Conservation (phyloP, 2,329 filamentous ascomycete species). For the Fusarium buharicum region DNA sequence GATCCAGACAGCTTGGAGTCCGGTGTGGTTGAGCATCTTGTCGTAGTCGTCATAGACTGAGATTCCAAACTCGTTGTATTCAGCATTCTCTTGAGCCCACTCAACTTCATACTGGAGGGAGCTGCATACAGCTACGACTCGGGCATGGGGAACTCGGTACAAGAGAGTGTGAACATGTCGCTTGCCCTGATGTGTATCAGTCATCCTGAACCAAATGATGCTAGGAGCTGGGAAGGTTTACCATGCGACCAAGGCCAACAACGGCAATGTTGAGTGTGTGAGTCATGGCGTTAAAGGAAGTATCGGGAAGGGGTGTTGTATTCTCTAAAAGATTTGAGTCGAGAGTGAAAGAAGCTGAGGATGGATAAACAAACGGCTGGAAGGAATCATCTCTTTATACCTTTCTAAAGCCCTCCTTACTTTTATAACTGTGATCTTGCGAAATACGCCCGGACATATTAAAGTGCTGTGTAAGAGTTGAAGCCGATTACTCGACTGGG, state of each 20-base stretch:
- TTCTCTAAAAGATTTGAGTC: no score
- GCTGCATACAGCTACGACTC: conserved; percentile 30
- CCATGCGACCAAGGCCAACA: conserved; percentile 37
- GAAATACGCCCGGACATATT: no score
- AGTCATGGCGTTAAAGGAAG: no score
- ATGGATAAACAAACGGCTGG: no score
- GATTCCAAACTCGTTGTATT: conserved; percentile 30
- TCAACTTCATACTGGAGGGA: conserved; percentile 12
- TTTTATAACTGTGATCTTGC: no score
- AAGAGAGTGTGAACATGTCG: conserved; percentile 29
- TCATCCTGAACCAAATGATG: not conserved
- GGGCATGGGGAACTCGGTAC: conserved; percentile 30
- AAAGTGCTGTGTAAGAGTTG: no score
- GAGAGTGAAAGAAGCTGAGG: no score
- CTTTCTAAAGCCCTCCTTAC: no score
- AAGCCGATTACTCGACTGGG: no score
- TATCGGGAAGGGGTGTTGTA: no score
- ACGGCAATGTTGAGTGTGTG: conserved; percentile 28
- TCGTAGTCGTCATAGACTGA: conserved; percentile 25
- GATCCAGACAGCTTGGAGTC: conserved; percentile 32
- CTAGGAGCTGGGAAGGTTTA: not conserved
- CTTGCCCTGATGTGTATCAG: conserved; percentile 8
- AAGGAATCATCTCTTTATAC: no score
- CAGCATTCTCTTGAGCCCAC: conserved; percentile 23
- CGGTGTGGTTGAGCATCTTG: conserved; percentile 31